Evolutionary conservation across 139 green algal genomes (phyloP), one percentile per base, ranked within the genome.

Genomic region (Volvox africanus): DNA sequence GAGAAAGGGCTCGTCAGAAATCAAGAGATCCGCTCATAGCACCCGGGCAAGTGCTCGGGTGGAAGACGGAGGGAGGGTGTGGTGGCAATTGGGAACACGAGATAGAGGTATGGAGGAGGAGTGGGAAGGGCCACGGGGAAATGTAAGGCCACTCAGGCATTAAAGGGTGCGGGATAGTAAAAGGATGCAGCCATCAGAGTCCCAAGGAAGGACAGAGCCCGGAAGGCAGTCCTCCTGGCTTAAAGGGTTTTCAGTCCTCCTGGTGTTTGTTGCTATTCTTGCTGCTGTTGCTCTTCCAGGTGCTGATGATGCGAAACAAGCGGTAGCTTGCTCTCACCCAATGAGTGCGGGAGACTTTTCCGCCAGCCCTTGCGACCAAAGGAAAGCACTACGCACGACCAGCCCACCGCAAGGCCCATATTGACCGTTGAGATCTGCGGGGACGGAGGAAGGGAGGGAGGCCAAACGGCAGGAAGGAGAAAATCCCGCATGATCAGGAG

Each of bases 321-420:
- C 5, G 9, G 9, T 55, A 9, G 44, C 9, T 55, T 5, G 9
- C 21, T 92, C 92, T 24, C 80, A 97, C 93, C 96, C 55, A 96
- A 94, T 1, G 97, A 94, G 92, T 99, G 95, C n/a, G 98, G 97
- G 93, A 99, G 93, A 44, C 96, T 95, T 65, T 97, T 97, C 76
- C 98, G 95, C 93, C 94, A 95, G 21, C 98, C 98, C 95, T 99
- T 99, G 88, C 97, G 97, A 32, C 98, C 98, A 68, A 95, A 96
- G 0, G 97, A 96, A 68, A 99, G 93, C 37, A 99, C 92, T 92
- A 99, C 98, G n/a, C 96, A 96, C 6, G 98, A 98, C 89, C 99
- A 99, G 22, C 98, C 98, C 35, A 97, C 96, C 0, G 97, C 97
- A 83, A 98, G 93, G 35, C 97, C 97, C 85, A 99, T 97, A 82